A percentile compares a stretch with the other conserved stretches of the same genome.
These are phyloP conservation scores for Eutrema japonicum DNA, from an alignment of 345 rosid species.

Conservation along the genomic window DNA sequence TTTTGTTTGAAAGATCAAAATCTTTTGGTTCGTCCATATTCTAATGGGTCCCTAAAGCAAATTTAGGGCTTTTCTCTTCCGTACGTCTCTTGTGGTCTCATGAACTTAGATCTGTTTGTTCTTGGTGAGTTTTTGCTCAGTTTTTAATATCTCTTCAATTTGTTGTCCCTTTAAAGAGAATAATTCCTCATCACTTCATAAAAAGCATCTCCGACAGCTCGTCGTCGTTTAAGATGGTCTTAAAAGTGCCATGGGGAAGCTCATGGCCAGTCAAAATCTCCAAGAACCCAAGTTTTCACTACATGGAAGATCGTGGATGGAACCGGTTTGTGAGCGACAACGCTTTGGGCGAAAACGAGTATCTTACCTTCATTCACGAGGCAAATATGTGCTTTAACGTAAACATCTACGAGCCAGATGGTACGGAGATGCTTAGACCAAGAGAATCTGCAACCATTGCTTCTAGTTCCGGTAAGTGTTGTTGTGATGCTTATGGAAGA, in stretches of 20 bases:
- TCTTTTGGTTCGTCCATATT: slow-evolving; percentile 12
- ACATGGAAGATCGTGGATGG: slow-evolving; percentile 42
- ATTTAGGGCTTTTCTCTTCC: neutral
- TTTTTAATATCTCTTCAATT: neutral
- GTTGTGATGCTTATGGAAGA: neutral
- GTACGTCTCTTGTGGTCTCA: neutral
- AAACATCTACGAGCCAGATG: slow-evolving; percentile 23
- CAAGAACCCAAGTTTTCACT: slow-evolving; percentile 19
- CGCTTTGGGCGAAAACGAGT: slow-evolving; percentile 32
- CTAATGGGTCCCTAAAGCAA: neutral
- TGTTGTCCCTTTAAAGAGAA: slow-evolving; percentile 28
- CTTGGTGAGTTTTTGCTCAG: slow-evolving; percentile 3
- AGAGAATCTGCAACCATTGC: neutral
- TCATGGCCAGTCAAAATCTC: slow-evolving; percentile 37
- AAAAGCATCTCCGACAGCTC: slow-evolving; percentile 14
- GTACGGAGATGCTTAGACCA: slow-evolving; percentile 25
- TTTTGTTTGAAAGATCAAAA: slow-evolving; percentile 2
- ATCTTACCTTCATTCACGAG: slow-evolving; percentile 32
- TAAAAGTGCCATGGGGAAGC: slow-evolving; percentile 36
- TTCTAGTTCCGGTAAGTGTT: slow-evolving; percentile 26
- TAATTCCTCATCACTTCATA: slow-evolving; percentile 29
- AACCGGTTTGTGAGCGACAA: slow-evolving; percentile 30
- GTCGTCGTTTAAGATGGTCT: slow-evolving; percentile 5
- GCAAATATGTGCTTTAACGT: slow-evolving; percentile 20
- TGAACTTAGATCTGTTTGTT: slow-evolving; percentile 18